A percentile compares a stretch with the other conserved stretches of the same genome.
These are phyloP conservation scores for Musa balbisiana DNA, from an alignment of 202 grass and related monocot species.

Conservation along the genomic window DNA sequence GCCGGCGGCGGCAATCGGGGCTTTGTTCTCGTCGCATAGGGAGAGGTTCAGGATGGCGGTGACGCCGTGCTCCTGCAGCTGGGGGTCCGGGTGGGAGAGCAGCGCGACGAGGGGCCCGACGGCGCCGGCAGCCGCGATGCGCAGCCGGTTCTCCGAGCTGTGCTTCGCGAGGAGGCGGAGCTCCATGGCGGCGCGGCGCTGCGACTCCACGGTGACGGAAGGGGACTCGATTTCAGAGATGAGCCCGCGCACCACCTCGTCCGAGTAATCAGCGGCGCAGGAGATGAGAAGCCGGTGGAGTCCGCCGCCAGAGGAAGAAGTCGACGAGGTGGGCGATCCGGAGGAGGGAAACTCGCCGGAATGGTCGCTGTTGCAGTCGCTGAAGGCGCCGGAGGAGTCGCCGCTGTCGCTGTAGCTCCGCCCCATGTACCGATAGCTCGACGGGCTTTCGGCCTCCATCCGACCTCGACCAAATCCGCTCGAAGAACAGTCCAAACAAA, in stretches of 20 bases:
- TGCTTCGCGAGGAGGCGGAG: conserved; percentile 7
- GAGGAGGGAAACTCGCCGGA: neutral
- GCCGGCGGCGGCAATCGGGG: neutral
- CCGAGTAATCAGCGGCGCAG: neutral
- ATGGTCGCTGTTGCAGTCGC: conserved; percentile 3
- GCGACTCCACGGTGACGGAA: conserved; percentile 4
- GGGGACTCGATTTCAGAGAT: conserved; percentile 2
- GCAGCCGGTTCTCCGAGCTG: neutral
- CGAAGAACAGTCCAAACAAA: too few relatives aligned
- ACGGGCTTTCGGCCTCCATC: neutral
- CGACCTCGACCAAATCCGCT: too few relatives aligned
- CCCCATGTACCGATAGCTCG: neutral
- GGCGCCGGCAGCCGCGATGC: neutral
- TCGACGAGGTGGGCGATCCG: neutral
- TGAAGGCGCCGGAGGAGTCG: conserved; percentile 1
- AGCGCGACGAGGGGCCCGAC: neutral
- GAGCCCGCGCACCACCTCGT: neutral
- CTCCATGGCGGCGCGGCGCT: neutral
- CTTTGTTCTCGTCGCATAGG: conserved; percentile 1
- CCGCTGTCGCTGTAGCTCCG: neutral
- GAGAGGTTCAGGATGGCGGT: conserved; percentile 3
- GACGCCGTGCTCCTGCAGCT: conserved; percentile 5
- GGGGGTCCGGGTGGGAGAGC: neutral
- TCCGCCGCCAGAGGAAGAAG: neutral
- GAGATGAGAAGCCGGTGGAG: neutral